Evolutionary conservation across 2,329 filamentous ascomycete species (phyloP), one percentile per base, ranked within the genome.

Genomic region (Botryosphaeria dothidea): DNA sequence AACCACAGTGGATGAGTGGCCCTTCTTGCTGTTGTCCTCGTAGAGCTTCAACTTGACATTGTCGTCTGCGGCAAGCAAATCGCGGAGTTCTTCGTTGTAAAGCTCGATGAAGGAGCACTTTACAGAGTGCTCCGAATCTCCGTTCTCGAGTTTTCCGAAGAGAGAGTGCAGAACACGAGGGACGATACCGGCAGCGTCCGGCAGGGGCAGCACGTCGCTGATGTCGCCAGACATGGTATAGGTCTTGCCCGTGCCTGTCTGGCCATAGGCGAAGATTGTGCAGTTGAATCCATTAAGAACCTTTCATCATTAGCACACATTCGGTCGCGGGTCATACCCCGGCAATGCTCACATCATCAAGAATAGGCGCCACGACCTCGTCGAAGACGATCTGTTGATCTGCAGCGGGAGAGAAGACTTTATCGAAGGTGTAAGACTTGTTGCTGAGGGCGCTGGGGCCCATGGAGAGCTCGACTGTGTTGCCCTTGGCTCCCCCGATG

Each of bases 151-250:
- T 74, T 92, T 94, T 69, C 86, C 86, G 78, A 99, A 99, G 0
- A 99, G 84, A 0, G 91, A 87, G 72, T 97, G 90, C 0, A 99
- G 82, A 0, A 93, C 92, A 56, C 96, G 90, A 25, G 96, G 96
- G 67, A 99, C 95, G 71, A 99, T 98, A 71, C 95, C 95, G 29
- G 96, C 95, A 43, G 89, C 90, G 74, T 98, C 95, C 1, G 94
- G 94, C 15, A 96, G 84, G 66, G 97, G 88, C 1, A 94, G 92
- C 41, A 93, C 92, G 71, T 97, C 92, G 15, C 86, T 92, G 88
- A 99, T 97, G 77, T 99, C 94, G 64, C 95, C 95, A 0, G 94
- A 97, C 95, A 99, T 99, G 25, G 95, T 99, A 78, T 99, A 99
- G 15, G 95, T 99, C 78, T 99, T 99, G 71, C 95, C 95, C 0